Evolutionary conservation across 306 rosid genomes (phyloP), one percentile per base, ranked within the genome.

Genomic region (Vicia faba): DNA sequence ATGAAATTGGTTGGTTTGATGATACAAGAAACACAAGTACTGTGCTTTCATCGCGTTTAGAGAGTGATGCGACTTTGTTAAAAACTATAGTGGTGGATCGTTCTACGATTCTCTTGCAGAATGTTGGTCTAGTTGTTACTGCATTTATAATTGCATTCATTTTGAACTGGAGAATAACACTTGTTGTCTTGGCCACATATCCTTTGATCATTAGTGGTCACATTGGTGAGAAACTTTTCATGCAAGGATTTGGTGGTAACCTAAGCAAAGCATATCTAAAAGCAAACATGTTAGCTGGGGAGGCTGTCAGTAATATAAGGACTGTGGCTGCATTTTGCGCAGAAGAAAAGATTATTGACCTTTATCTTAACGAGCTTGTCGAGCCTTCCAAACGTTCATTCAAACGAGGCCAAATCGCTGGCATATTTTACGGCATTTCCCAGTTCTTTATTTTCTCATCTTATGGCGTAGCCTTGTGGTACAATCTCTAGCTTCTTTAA

Each of bases 361-460:
- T 88, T 64, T 92, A 89, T 59, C 85, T 82, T 8, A n/a, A 68
- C 5, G 91, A 92, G 78, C 96, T 89, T 9, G 82, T 84, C 39
- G 97, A 75, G 58, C 97, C 97, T 48, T 89, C 95, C 1, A 85
- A 61, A 62, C 91, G 79, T 19, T 85, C 96, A 4, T 81, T 91
- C 65, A 71, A 55, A 36, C 84, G 96, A 13, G 96, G 97, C 61
- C 97, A 92, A 82, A 92, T 92, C 51, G 92, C 97, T 26, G 96
- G 97, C 66, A 66, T 87, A 43, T 89, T 85, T 79, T 92, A 92
- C 48, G 97, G 97, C 43, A 74, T 89, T 54, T 79, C 95, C 15
- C 97, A 92, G 76, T 87, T 92, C 86, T 89, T 89, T 84, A 89
- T 92, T 73, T 92, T 85, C 84, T 89, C 97, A 63, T 92, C 97